These are phyloP conservation scores for Saccharomyces uvarum DNA, from an alignment of 1,139 yeast genomes.

Conservation along the genomic window DNA sequence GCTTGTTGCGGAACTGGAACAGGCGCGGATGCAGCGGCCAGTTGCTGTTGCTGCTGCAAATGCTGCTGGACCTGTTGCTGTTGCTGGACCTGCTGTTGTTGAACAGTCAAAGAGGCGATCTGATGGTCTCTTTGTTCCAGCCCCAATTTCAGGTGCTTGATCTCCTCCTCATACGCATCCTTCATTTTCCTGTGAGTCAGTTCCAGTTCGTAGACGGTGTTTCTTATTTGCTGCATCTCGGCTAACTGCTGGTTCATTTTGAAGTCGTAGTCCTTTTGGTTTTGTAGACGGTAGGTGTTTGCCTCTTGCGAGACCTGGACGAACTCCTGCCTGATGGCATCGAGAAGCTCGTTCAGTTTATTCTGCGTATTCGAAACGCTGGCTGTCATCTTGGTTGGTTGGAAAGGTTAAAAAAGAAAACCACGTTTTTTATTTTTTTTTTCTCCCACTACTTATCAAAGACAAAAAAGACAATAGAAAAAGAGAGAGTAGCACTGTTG, in stretches of 20 bases:
- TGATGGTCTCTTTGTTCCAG: conserved; percentile 67
- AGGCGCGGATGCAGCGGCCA: not conserved
- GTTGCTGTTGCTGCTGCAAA: conserved; percentile 12
- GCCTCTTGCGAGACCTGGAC: conserved; percentile 84
- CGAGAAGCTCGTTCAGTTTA: conserved; percentile 58
- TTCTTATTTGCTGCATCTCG: conserved; percentile 91
- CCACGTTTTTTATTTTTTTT: not conserved
- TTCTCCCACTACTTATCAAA: not conserved
- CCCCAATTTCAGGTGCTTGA: conserved; percentile 75
- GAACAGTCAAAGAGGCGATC: conserved; percentile 36
- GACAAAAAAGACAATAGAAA: not conserved
- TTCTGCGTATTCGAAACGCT: conserved; percentile 1
- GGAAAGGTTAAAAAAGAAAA: not conserved
- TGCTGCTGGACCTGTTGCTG: conserved; percentile 8
- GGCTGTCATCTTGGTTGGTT: not conserved
- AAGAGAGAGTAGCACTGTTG: not conserved
- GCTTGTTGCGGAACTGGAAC: not conserved
- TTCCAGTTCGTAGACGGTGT: conserved; percentile 88
- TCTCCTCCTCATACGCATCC: conserved; percentile 93
- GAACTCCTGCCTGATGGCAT: conserved; percentile 88
- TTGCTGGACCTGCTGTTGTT: conserved; percentile 33
- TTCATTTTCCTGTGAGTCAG: conserved; percentile 91
- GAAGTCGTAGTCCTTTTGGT: conserved; percentile 83
- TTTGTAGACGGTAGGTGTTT: conserved; percentile 72
- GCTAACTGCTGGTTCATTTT: conserved; percentile 87